Evolutionary conservation across 148 eudicot species (phyloP).

Genomic region (Suaeda aralocaspica): DNA sequence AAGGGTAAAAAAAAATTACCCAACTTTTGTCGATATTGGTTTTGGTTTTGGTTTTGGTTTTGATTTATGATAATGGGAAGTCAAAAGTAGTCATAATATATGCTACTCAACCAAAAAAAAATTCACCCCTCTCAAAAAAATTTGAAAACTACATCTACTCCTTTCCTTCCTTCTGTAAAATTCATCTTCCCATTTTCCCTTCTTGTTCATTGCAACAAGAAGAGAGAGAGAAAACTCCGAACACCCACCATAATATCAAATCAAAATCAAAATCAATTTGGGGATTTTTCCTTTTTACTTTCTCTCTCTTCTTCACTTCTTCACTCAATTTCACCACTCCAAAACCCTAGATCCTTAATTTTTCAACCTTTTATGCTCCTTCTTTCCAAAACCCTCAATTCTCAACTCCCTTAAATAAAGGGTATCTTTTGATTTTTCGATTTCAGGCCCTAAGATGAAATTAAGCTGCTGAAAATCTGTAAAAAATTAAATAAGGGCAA

Average conservation of each 20-base stretch:
- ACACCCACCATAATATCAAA: no score
- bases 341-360: conserved; percentile 11
- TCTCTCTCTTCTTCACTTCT: neutral
- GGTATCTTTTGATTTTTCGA: no score
- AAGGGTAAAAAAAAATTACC: no score
- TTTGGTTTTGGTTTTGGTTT: no score
- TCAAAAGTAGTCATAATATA: neutral
- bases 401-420: neutral
- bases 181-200: neutral
- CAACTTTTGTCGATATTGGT: no score
- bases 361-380: neutral
- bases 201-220: neutral
- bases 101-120: neutral
- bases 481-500: neutral
- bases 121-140: conserved; percentile 5
- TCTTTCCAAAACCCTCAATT: conserved; percentile 17
- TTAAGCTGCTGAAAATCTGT: neutral
- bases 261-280: neutral
- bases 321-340: neutral
- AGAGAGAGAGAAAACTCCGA: conserved; percentile 9
- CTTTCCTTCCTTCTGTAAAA: neutral
- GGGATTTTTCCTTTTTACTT: neutral
- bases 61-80: neutral
- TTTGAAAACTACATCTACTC: conserved; percentile 5
- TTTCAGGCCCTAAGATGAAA: neutral